Evolutionary conservation across 768 basidiomycete species (phyloP), one percentile per base, ranked within the genome.

Genomic region (Strobilomyces dryophilus): DNA sequence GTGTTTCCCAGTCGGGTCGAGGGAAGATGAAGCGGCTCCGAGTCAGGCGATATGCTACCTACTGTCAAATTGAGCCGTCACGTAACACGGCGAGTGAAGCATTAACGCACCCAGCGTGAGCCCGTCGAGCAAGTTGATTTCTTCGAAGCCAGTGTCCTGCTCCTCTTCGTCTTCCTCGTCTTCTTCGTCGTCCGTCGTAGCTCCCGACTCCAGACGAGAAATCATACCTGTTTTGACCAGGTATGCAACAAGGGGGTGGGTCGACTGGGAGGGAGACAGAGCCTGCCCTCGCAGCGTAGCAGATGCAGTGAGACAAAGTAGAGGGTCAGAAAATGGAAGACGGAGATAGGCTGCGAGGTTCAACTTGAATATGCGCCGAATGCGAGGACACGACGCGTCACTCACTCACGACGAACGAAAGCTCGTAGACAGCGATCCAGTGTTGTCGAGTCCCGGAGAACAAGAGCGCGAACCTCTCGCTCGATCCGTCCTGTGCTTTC

Each of bases 271-370:
- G 12, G 77, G 60, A 14, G 77, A 68, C 8, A 89, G 65, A 0
- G 85, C 80, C 61, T 83, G 89, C 21, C 95, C 91, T 45, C 93
- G 81, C n/a, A 95, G 73, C 1, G 93, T 97, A n/a, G 84, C 78
- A 3, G 89, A 92, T 4, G 85, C 77, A 1, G 93, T 97, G 27
- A 97, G 70, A 61, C 87, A 92, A 26, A 97, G 78, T 11, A 95
- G 68, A 10, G 93, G 93, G 54, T 93, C 82, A 3, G 73, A 61
- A 45, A 87, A 80, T 32, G 78, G 74, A 15, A 92, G 81, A 31
- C 84, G 79, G 27, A 93, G 70, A 66, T 86, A 94, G 0, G 88
- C 92, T 94, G 58, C 29, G 7, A 54, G 58, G 46, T 51, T 54
- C 51, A 48, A 48, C 34, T 48, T 26, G 40, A 4, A 29, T 42